Base-by-base conservation (phyloP, 208 protist genomes). In the Wallacemonas collosoma region DNA sequence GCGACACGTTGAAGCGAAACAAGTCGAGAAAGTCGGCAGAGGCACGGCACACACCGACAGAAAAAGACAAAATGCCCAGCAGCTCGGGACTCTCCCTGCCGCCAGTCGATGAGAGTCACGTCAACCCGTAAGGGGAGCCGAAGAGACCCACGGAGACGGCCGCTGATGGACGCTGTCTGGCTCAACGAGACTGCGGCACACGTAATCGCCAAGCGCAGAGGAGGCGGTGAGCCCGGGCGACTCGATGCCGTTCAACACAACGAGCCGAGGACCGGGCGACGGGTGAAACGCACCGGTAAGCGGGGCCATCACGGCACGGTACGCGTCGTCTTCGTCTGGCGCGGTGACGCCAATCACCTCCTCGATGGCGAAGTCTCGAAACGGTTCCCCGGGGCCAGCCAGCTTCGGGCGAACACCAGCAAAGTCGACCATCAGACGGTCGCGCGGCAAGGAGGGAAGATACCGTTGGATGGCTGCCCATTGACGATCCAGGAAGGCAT, bases 301-400 rank as follows among this genome's bases (percentile, higher is more conserved):
- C 43, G 60, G 38, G 7, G 38, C 5, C 60, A 65, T 6, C 15
- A 65, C 14, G 3, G 60, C 5, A 15, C 9, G 15, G 60, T 65
- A 53, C 4, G 38, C 41, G 7, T 35, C 17, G 43, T 7, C 1
- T 66, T 17, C 1, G 72, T 8, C 7, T 12, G 35, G 0, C 45
- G 45, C 45, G 8, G 45, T 50, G 43, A 65, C 41, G 60, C 15
- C 60, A 5, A 56, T 62, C 3, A 83, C 56, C 60, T 83, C 75
- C 39, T 86, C 75, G 2, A 89, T 39, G 17, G 79, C 50, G 43
- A 86, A 86, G 43, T 89, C 80, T n/a, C 78, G 75, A 48, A 85
- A 79, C 1, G 43, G 68, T n/a, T 83, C 75, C 0, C 77, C 78
- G 35, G 62, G 53, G 1, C 53, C 67, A 8, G 75, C 66, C 71